Base-by-base conservation (phyloP, 768 basidiomycete genomes). In the Boletus vermiculosoides region DNA sequence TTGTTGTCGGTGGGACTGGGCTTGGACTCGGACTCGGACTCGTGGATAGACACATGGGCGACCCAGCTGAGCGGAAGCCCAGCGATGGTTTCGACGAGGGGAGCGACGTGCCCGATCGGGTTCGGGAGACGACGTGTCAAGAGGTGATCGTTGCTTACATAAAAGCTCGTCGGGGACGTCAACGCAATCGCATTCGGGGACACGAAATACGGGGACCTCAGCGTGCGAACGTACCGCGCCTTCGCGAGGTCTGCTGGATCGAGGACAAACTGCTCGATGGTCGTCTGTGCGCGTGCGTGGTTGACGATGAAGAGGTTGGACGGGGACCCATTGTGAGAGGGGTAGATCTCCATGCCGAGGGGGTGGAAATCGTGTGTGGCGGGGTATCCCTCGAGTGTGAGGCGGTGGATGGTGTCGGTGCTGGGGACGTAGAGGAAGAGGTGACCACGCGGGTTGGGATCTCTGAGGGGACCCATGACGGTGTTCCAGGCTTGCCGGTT, bases 141-240 rank as follows among this genome's bases (percentile, higher is more conserved):
- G 36, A 81, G 70, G 63, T 91, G 89, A 66, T 91, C 89, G 65
- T 91, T 87, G 41, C 81, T 81, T 48, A 90, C 78, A 63, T 85
- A 90, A 68, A 91, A 90, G 1, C 85, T 81, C 55, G 80, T 78
- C 1, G 84, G 81, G 42, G 85, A 81, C 10, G 87, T 85, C 33
- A 87, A 69, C 18, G 87, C 83, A 56, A 91, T 66, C 4, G 84
- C 75, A 65, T 91, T 91, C 28, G 88, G 85, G 11, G 87, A 77
- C 31, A 85, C 70, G 61, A 89, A 84, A 52, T 78, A 78, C 5
- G 77, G 77, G 16, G 82, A 81, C 20, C 77, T 72, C 44, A 90
- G 76, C 10, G 87, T 89, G 60, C 82, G 83, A 33, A 87, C 67
- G 71, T 88, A 76, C 9, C 60, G 77, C 18, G 84, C 85, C 20